A percentile compares a stretch with the other conserved stretches of the same genome.
These are phyloP conservation scores for Meyerozyma carpophila DNA, from an alignment of 1,139 yeast genomes.

Conservation along the genomic window DNA sequence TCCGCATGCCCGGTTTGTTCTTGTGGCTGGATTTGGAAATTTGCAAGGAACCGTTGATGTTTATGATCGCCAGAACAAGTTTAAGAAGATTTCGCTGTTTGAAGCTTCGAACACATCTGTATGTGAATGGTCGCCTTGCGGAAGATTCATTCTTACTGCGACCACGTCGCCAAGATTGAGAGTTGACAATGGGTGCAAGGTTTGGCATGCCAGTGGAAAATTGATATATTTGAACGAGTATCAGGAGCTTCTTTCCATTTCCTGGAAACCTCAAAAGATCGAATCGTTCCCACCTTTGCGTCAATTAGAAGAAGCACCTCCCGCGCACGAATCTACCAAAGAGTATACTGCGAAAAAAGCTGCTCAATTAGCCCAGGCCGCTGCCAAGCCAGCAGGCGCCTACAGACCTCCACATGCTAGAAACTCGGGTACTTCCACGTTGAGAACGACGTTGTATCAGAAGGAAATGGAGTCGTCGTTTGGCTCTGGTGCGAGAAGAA, in stretches of 20 bases:
- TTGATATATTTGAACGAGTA: conserved; percentile 74
- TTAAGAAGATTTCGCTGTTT: conserved; percentile 70
- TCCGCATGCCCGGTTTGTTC: conserved; percentile 86
- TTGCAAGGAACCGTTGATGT: conserved; percentile 95
- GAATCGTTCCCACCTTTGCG: conserved; percentile 56
- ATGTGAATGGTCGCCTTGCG: conserved; percentile 99
- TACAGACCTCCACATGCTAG: conserved; percentile 96
- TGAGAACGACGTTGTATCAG: conserved; percentile 50
- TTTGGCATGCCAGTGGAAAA: conserved; percentile 91
- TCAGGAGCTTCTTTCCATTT: conserved; percentile 71
- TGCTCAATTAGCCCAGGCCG: conserved; percentile 32
- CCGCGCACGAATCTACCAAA: conserved; percentile 62
- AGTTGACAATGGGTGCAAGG: conserved; percentile 90
- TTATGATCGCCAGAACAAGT: conserved; percentile 87
- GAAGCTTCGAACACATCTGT: conserved; percentile 93
- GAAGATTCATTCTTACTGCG: conserved; percentile 87
- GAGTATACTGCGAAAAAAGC: conserved; percentile 47
- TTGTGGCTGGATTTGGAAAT: conserved; percentile 97
- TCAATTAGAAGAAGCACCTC: conserved; percentile 53
- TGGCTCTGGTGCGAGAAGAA: conserved; percentile 23
- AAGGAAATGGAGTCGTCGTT: conserved; percentile 38
- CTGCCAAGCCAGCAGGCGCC: conserved; percentile 69
- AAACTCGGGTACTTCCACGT: conserved; percentile 34
- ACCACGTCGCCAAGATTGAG: conserved; percentile 96
- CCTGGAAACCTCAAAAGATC: conserved; percentile 81